Conservation (phyloP, 805 yeast genomes). For the Myxozyma vanderwaltii region DNA sequence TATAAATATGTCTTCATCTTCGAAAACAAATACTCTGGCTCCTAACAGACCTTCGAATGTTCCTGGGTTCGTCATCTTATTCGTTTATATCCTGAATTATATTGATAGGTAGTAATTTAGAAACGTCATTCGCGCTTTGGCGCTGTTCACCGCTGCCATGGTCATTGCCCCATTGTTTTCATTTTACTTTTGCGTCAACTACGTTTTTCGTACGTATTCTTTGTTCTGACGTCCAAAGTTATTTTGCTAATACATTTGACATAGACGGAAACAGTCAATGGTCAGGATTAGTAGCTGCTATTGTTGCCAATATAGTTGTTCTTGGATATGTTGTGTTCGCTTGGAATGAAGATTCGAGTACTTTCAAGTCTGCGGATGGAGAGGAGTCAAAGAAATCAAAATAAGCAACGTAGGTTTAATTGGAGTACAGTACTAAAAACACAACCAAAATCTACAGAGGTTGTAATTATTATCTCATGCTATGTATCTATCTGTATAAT, state of each 20-base stretch:
- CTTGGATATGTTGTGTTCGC: conserved; percentile 71
- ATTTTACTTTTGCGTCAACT: conserved; percentile 53
- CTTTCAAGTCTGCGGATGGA: conserved; percentile 40
- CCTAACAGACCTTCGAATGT: conserved; percentile 15
- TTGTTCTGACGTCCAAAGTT: too few relatives aligned
- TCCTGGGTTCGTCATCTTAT: conserved; percentile 1
- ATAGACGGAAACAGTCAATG: conserved; percentile 37
- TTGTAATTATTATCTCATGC: too few relatives aligned
- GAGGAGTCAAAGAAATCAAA: conserved; percentile 29
- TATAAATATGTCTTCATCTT: conserved; percentile 9
- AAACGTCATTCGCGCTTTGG: conserved; percentile 49
- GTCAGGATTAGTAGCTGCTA: conserved; percentile 74
- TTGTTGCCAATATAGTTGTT: conserved; percentile 67
- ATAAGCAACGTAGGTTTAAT: too few relatives aligned
- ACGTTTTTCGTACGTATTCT: conserved; percentile 38
- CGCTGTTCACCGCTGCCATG: conserved; percentile 72
- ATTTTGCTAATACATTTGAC: too few relatives aligned
- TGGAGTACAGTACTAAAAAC: too few relatives aligned
- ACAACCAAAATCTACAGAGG: too few relatives aligned
- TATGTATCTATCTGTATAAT: too few relatives aligned
- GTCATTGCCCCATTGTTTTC: conserved; percentile 60
- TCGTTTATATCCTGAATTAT: too few relatives aligned
- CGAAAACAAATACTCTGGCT: conserved; percentile 14
- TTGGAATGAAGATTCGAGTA: conserved; percentile 58
- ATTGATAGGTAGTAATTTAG: conserved; percentile 8